Evolutionary conservation across 148 eudicot species (phyloP).

Genomic region (Cornus controversa): DNA sequence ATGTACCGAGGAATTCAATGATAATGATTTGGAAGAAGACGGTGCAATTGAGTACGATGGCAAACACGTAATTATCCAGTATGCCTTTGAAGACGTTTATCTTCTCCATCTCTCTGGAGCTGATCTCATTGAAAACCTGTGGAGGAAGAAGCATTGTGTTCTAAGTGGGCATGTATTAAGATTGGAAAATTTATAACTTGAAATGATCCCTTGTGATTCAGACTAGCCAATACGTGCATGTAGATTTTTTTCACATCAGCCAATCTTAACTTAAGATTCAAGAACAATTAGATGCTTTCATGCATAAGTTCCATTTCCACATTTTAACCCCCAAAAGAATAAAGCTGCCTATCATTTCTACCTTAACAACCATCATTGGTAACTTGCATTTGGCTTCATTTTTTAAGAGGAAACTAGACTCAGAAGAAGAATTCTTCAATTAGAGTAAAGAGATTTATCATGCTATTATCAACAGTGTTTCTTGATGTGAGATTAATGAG

Average conservation of each 20-base stretch:
- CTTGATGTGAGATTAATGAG: no score
- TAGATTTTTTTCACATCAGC: background rate
- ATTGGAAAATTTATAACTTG: background rate
- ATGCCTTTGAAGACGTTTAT: constrained; percentile 74
- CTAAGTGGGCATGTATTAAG: background rate
- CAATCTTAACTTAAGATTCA: background rate
- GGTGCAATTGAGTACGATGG: constrained; percentile 53
- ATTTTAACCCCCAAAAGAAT: background rate
- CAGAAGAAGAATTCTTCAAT: background rate
- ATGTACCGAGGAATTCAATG: constrained; percentile 67
- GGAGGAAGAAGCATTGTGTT: constrained; percentile 1
- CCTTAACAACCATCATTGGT: no score
- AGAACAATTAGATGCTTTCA: background rate
- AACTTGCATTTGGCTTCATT: background rate
- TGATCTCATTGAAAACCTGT: constrained; percentile 86
- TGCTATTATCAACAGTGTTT: background rate
- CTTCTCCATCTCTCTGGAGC: constrained; percentile 91
- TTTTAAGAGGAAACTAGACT: background rate
- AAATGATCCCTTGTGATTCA: background rate
- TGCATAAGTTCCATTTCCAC: background rate
- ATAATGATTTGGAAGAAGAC: constrained; percentile 70
- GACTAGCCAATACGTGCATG: background rate
- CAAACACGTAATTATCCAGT: constrained; percentile 68
- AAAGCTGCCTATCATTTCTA: no score
- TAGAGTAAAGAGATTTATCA: background rate